Percentiles rank a stretch among this genome's conserved stretches.
phyloP scores from a whole-genome alignment of 371 early-diverging fungal species.

The Funneliformis caledonium region DNA sequence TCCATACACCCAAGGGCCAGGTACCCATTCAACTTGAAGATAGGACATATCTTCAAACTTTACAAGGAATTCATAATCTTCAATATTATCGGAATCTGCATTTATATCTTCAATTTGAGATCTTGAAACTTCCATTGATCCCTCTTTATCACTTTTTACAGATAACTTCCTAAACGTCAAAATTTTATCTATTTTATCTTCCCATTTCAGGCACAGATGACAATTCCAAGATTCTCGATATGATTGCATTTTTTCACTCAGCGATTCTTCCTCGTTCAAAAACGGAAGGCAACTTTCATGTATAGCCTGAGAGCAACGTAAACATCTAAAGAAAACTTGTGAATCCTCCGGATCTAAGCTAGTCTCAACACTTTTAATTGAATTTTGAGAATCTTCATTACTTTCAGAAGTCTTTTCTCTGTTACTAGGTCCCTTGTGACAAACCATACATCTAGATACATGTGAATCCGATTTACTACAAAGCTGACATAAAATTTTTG shows the following conservation, averaged over 20 bases:
- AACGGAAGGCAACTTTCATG: slow-evolving; percentile 22
- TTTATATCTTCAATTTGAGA: not conserved
- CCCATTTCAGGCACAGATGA: slow-evolving; percentile 28
- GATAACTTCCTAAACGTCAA: slow-evolving; percentile 25
- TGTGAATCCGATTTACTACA: not conserved
- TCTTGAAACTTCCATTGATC: not conserved
- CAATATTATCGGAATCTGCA: not conserved
- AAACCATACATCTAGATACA: slow-evolving; percentile 21
- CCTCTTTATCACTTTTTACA: not conserved
- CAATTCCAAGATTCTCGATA: slow-evolving; percentile 36
- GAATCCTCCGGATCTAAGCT: not conserved
- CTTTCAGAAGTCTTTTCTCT: not conserved
- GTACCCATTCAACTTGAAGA: slow-evolving; percentile 41
- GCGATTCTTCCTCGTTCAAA: not conserved
- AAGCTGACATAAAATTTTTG: slow-evolving; percentile 9
- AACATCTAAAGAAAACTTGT: slow-evolving; percentile 16
- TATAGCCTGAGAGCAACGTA: not conserved
- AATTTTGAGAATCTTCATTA: not conserved
- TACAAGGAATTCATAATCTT: slow-evolving; percentile 27
- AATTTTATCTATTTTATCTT: slow-evolving; percentile 35
- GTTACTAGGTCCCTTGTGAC: not conserved
- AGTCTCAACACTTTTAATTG: not conserved
- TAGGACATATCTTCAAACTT: slow-evolving; percentile 42
- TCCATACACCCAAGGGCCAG: slow-evolving; percentile 30
- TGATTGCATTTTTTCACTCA: not conserved